Evolutionary conservation across 2,329 filamentous ascomycete species (phyloP).

Genomic region (Diaporthe sp.): DNA sequence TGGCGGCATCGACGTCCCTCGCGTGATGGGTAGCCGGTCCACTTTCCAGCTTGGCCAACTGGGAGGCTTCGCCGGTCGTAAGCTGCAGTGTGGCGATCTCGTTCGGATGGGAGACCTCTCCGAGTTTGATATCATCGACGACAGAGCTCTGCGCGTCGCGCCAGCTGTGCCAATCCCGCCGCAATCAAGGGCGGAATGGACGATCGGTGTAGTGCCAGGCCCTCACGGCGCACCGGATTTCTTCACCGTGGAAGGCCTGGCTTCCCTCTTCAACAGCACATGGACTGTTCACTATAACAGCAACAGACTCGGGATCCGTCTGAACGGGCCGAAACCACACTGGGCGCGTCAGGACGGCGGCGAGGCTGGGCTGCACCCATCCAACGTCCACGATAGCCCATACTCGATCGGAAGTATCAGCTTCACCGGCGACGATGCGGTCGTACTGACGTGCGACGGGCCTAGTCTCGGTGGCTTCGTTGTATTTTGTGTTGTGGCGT

Average conservation of each 20-base stretch:
- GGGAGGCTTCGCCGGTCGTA: background rate
- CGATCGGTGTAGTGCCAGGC: background rate
- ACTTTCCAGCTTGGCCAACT: conserved; percentile 15
- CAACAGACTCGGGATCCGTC: background rate
- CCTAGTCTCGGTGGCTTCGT: conserved; percentile 1
- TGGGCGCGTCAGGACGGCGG: background rate
- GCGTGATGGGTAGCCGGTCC: background rate
- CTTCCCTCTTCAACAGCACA: background rate
- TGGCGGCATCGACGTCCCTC: background rate
- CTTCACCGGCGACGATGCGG: background rate
- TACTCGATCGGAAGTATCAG: conserved; percentile 7
- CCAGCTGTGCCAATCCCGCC: background rate
- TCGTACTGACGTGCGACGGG: background rate
- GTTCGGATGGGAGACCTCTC: background rate
- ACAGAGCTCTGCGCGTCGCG: background rate
- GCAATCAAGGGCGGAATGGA: background rate
- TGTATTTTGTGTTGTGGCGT: background rate
- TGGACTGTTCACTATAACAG: conserved; percentile 15
- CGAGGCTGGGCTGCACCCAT: background rate
- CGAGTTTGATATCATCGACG: background rate
- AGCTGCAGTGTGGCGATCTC: background rate
- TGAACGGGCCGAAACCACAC: background rate
- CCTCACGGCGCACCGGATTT: background rate
- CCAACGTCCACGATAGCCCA: conserved; percentile 10
- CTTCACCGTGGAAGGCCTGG: background rate